phyloP scores from a whole-genome alignment of 1,284 basidiomycete genomes.

The Fomitopsis betulina region DNA sequence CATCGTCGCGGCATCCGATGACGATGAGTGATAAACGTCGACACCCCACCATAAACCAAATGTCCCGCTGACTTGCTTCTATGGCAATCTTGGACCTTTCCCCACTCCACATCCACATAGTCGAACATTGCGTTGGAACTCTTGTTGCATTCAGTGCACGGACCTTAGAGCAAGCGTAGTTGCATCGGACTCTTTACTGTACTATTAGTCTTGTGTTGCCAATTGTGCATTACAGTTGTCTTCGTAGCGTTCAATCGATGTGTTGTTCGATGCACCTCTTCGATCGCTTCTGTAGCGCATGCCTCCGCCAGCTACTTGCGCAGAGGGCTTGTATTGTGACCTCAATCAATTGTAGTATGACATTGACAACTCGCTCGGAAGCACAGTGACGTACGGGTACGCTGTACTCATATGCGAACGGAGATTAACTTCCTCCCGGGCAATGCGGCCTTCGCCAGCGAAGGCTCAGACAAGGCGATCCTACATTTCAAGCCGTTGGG shows the following conservation, averaged over 20 bases:
- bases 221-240: neutral
- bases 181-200: constrained; percentile 1
- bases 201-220: neutral
- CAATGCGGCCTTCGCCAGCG: no score
- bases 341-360: no score
- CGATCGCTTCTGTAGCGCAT: no score
- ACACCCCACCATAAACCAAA: constrained; percentile 5
- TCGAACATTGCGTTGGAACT: neutral
- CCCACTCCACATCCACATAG: neutral
- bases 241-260: neutral
- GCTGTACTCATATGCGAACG: no score
- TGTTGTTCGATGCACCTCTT: neutral
- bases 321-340: no score
- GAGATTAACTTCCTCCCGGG: no score
- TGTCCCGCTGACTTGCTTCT: constrained; percentile 2
- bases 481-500: no score
- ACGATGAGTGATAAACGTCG: constrained; percentile 7
- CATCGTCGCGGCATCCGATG: constrained; percentile 13
- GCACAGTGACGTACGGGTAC: no score
- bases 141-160: neutral
- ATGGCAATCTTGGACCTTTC: neutral
- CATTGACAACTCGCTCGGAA: no score
- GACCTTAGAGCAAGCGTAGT: neutral
- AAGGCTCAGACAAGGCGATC: no score
- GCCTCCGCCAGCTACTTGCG: no score